Evolutionary conservation across 179 eudicot genomes (phyloP), one percentile per base, ranked within the genome.

Genomic region (Nepenthes alata): DNA sequence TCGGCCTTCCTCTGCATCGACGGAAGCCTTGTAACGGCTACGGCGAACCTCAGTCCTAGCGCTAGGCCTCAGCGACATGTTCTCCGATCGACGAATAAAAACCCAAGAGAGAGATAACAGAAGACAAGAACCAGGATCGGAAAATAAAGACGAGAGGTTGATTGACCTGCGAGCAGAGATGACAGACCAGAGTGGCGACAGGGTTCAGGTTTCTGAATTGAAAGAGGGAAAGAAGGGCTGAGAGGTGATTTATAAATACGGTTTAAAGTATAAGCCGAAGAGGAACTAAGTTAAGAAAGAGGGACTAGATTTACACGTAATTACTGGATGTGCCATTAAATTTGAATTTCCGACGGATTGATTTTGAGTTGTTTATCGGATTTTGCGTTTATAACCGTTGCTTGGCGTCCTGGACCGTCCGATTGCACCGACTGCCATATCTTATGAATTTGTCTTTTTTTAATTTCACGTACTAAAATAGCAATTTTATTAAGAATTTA

Each of bases 61-160:
- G 64, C 59, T 69, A 2, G 77, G 77, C 57, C 73, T 68, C 55
- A 73, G 47, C 47, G 77, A 73, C 77, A 73, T 73, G 44, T 41
- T 6, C 41, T 2, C 13, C 49, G 11, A 7, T 38, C 37, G 16
- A 56, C 7, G 15, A 45, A 2, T 11, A 53, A 71, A 71, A 67
- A 63, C 66, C 75, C 67, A 64, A 34, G 11, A 41, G 55, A 52
- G 36, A 55, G 58, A 34, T 7, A 41, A 60, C 1, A 11, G 37
- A 35, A 55, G 52, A 5, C 5, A 34, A 14, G 58, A 34, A 36
- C 39, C 12, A 37, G 41, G 61, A 58, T 37, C 47, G 14, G n/a
- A 50, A 39, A 38, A 57, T 25, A 25, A 1, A 25, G 25, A 25
- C 25, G 25, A 25, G 25, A 25, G 25, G 25, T 25, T 25, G 35